Base-by-base conservation (phyloP, 352 stramenopile genomes). In the Pythium aphanidermatum region DNA sequence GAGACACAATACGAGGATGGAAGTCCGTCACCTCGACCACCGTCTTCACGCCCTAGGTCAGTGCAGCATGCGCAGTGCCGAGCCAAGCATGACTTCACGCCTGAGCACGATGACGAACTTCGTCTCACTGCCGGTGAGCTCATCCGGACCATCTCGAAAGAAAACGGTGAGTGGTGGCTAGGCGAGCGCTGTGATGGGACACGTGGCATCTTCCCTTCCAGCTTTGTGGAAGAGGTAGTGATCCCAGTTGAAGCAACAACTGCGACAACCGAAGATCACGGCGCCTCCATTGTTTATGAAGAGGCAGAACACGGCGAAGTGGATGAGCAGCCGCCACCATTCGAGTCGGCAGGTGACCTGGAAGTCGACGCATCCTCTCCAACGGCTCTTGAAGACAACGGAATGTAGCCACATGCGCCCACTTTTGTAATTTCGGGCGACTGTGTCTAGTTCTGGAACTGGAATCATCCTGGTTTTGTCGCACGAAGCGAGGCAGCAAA, bases 151-250 rank as follows among this genome's bases (percentile, higher is more conserved):
- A 39, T 86, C 10, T 69, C 69, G 3, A 69, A 74, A 31, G 51
- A 60, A 27, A 65, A 53, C 21, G 58, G 47, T 13, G 73, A 84
- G 21, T 86, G 75, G 75, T 84, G 75, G 75, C 16, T 67, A 2
- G 75, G 73, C 2, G 75, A 88, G 45, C 67, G 51, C 13, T 88
- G 75, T 36, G 70, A 86, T 41, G 75, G 73, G 19, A 66, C 58
- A 14, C 57, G 70, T 2, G 75, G 75, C 24, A 74, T 86, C 42
- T 84, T 86, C 43, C 70, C 75, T 7, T 55, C 63, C 23, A 71
- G 45, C 23, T 86, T 68, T 36, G 69, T 86, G 2, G 51, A 68
- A 3, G 55, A 64, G 23, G 9, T 42, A 27, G n/a, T n/a, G n/a
- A n/a, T n/a, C n/a, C 16, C 35, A 12, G 6, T 12, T 5, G 20